Percentiles rank a stretch among this genome's conserved stretches.
Conservation (phyloP, 2,329 filamentous ascomycete species). For the Talaromyces sp. region DNA sequence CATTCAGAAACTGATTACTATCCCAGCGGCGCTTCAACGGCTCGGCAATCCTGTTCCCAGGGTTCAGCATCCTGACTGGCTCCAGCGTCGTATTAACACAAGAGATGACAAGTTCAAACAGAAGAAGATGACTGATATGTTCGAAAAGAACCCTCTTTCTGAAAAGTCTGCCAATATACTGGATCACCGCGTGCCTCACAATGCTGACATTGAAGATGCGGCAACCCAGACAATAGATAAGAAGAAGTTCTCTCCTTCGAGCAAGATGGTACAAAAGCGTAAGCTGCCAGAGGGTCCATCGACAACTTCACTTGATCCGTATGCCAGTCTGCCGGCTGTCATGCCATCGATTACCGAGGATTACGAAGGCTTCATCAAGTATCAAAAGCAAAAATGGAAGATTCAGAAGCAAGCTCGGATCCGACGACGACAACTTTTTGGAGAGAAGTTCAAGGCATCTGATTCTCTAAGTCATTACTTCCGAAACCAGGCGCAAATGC, state of each 20-base stretch:
- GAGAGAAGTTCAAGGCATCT: conserved; percentile 64
- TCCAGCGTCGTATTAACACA: conserved; percentile 84
- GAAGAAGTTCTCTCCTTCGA: conserved; percentile 57
- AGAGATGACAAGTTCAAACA: conserved; percentile 98
- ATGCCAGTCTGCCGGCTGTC: conserved; percentile 69
- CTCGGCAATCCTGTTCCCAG: conserved; percentile 89
- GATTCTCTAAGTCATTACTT: conserved; percentile 68
- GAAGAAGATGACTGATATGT: conserved; percentile 95
- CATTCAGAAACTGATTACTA: conserved; percentile 98
- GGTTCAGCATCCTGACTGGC: conserved; percentile 92
- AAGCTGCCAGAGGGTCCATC: conserved; percentile 64
- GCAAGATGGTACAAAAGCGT: conserved; percentile 57
- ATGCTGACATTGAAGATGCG: conserved; percentile 69
- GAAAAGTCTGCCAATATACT: conserved; percentile 64
- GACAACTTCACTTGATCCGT: conserved; percentile 66
- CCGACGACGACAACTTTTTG: conserved; percentile 84
- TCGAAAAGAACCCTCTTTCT: conserved; percentile 62
- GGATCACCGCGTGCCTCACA: conserved; percentile 50
- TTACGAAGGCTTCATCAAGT: conserved; percentile 81
- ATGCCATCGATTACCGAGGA: conserved; percentile 84
- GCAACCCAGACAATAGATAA: conserved; percentile 64
- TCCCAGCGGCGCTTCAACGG: conserved; percentile 93
- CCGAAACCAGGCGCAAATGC: conserved; percentile 82
- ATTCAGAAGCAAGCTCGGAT: conserved; percentile 87
- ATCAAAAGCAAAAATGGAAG: conserved; percentile 99